Base-by-base conservation (phyloP, 352 stramenopile species). In the Globisporangium uncinulatum region DNA sequence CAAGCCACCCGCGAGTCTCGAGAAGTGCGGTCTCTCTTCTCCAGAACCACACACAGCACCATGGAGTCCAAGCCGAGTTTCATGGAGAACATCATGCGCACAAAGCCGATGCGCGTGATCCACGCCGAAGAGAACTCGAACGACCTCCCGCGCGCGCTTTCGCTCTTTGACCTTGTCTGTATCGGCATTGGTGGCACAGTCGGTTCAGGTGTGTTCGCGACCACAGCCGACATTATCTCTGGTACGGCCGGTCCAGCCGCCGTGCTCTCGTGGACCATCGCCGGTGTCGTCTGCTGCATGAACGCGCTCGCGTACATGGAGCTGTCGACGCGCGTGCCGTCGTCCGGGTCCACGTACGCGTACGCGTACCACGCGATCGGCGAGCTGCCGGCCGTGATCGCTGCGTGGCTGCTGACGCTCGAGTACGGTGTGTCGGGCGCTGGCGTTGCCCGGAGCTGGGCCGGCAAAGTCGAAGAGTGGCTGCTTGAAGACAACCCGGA, bases 371-470 rank as follows among this genome's bases (percentile, higher is more conserved):
- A 96, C 52, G 74, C 86, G 4, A 79, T 98, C 49, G 91, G 91
- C 36, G 92, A 98, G 63, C 67, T 97, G 31, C 79, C 87, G 20
- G 92, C 92, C 17, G 85, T 96, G 32, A 62, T 97, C 24, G 85
- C 86, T 1, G 89, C 74, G 17, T 88, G 79, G 58, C 62, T 88
- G 43, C 57, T 97, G 48, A 96, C 86, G 29, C 69, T 98, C 19
- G 91, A 97, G 72, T 98, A 97, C 70, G 76, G 84, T 21, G 65
- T 97, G 14, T 89, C 81, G 5, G 87, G 82, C 31, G 79, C 86
- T n/a, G 93, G 92, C 17, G 87, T 98, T 0, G 92, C 94, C 0
- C 81, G 89, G 48, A 95, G 79, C 56, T 98, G 92, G 91, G 89
- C 76, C 39, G 75, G 95, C 61, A 98, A 97, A 71, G 75, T 97